Base-by-base conservation (phyloP, 2,329 filamentous ascomycete genomes). In the Fusarium albosuccineum region DNA sequence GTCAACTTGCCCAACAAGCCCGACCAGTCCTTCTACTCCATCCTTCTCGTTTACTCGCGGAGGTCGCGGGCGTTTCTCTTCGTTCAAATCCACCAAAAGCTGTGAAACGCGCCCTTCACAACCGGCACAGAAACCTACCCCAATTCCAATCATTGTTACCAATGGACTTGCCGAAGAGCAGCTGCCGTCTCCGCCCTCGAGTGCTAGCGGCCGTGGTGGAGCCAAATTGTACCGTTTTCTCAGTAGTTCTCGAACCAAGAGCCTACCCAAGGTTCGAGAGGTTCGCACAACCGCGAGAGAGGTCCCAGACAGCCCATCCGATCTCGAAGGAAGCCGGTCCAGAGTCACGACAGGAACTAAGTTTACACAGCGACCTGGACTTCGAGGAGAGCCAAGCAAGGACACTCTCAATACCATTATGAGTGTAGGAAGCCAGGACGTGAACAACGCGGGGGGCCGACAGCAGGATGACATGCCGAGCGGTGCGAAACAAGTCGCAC, bases 401-500 rank as follows among this genome's bases (percentile, higher is more conserved):
- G 83, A 85, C 27, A 84, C 82, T 0, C 70, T 85, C 27, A 82
- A 82, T 52, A 85, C 83, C 1, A 85, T 86, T 16, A 70, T 85
- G 52, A 85, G 84, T 60, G 82, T 85, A 9, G 82, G 81, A 6
- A 85, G 82, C 49, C 73, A 81, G 16, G 82, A 84, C 45, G 63
- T 70, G 14, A 53, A 53, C 33, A 52, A 29, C 2, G 55, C 44
- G 27, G 46, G 57, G 33, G 66, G 41, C 26, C 59, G 60, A n/a
- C 56, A 16, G 44, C 51, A 56, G 34, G 61, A 60, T 22, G 42
- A 46, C 16, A 8, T 26, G n/a, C n/a, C 29, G 8, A 44, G 42
- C 27, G 44, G 29, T 17, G 16, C n/a, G 14, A 46, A 57, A 7
- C 48, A 37, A 11, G 30, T 30, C 5, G 22, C 36, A 8, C 30